Base-by-base conservation (phyloP, 345 rosid species). In the Eutrema japonicum region DNA sequence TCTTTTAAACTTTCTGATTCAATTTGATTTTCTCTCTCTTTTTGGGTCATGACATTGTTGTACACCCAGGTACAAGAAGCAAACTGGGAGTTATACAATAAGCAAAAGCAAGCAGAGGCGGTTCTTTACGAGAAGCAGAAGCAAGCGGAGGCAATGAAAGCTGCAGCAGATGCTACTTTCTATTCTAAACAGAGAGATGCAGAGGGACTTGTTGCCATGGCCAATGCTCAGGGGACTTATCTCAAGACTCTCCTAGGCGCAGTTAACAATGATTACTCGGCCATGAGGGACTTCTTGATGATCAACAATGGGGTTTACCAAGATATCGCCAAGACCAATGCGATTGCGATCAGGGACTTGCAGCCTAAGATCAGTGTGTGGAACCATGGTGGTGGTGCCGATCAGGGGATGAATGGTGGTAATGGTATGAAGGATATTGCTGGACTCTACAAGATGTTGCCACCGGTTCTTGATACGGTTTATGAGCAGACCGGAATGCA, bases 401-500 rank as follows among this genome's bases (percentile, higher is more conserved):
- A 61, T 4, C 79, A 80, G 5, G 79, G 67, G 8, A 36, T 67
- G 62, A 68, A 70, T 10, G 79, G 52, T 13, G 69, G 36, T 5
- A 32, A 32, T 32, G 76, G 72, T 57, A 69, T 92, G 87, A 84
- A 83, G 53, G 92, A 89, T 53, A 46, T 92, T 60, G 89, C 94
- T 13, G 89, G 89, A 10, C 83, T 92, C 53, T 89, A 88, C 59
- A 79, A 77, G 61, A 82, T 81, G 94, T 54, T 89, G 74, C 96
- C 93, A 33, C 93, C 96, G 0, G 77, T 92, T 82, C 76, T 92
- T 47, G 77, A 85, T 70, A 92, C 94, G 29, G 96, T 92, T 60
- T 82, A 92, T 3, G 92, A 89, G 57, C 96, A 89, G 43, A 92
- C 96, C 5, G 96, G 94, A 4, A 89, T 88, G 94, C 76, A 73